Conservation (phyloP, 176 grass and related monocot genomes). For the Oryza officinalis region DNA sequence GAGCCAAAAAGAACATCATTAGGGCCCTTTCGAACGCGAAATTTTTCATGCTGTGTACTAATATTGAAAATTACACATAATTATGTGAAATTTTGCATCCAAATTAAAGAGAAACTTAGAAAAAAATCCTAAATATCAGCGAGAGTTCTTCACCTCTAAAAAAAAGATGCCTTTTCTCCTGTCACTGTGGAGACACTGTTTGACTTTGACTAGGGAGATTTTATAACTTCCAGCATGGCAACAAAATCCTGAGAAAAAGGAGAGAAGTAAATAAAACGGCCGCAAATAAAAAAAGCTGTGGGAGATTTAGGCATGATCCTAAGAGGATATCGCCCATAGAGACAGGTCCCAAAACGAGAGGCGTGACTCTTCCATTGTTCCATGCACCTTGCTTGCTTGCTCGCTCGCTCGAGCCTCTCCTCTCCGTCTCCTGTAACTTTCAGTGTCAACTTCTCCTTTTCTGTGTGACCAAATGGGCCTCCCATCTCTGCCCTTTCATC, state of each 20-base stretch:
- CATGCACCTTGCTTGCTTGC: not conserved
- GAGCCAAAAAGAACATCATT: not conserved
- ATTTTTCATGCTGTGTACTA: not conserved
- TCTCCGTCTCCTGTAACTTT: slow-evolving; percentile 30
- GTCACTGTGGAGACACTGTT: not conserved
- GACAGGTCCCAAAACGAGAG: slow-evolving; percentile 31
- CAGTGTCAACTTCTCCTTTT: slow-evolving; percentile 49
- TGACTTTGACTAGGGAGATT: not conserved
- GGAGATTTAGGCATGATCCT: slow-evolving; percentile 25
- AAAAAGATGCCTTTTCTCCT: not conserved
- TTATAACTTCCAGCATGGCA: not conserved
- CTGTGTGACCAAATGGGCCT: slow-evolving; percentile 8
- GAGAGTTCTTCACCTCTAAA: not conserved
- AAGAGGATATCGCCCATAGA: slow-evolving; percentile 25
- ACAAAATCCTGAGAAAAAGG: slow-evolving; percentile 34
- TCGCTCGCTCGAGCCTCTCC: not conserved
- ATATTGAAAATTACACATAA: too few species aligned
- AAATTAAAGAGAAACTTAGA: not conserved
- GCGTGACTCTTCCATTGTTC: slow-evolving; percentile 29
- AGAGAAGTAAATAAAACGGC: slow-evolving; percentile 15
- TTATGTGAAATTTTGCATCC: too few species aligned
- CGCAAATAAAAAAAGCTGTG: slow-evolving; percentile 11
- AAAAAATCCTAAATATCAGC: not conserved
- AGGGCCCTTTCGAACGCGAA: not conserved
- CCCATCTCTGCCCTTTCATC: slow-evolving; percentile 31